Evolutionary conservation across 1,284 basidiomycete genomes (phyloP).

Genomic region (Porogramme epimiltina): DNA sequence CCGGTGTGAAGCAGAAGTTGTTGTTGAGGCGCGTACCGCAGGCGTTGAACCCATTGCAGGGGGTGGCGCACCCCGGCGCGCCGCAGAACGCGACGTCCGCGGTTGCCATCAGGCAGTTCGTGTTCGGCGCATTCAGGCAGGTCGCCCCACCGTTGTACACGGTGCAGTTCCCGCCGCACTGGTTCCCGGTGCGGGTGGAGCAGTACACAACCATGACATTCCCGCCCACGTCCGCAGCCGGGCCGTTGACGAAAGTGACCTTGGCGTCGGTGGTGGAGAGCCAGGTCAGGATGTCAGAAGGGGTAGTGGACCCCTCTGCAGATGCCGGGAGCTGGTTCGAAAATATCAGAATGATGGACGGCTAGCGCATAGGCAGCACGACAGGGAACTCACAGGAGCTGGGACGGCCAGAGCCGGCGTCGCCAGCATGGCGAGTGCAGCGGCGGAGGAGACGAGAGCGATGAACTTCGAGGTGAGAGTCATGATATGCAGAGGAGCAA

Average conservation of each 20-base stretch:
- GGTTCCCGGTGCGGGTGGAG: not conserved
- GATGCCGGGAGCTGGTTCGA: too few species aligned
- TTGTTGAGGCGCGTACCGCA: not conserved
- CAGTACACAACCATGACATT: constrained; percentile 3
- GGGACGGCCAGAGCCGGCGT: too few species aligned
- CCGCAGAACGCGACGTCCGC: constrained; percentile 4
- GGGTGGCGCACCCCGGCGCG: not conserved
- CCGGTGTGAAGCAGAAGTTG: constrained; percentile 2
- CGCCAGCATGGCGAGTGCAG: too few species aligned
- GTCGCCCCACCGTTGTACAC: not conserved
- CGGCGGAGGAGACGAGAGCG: too few species aligned
- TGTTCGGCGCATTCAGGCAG: not conserved
- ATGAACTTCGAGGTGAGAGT: too few species aligned
- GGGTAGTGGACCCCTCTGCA: too few species aligned
- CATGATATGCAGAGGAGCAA: too few species aligned
- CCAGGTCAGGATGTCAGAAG: constrained; percentile 1
- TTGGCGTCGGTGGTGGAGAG: constrained; percentile 3
- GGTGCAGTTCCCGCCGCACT: not conserved
- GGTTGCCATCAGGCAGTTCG: not conserved
- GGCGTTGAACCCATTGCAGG: constrained; percentile 1
- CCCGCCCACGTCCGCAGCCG: not conserved
- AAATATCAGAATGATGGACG: too few species aligned
- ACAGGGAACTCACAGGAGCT: too few species aligned
- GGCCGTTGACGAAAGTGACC: constrained; percentile 1
- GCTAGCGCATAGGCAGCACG: too few species aligned